A percentile compares a stretch with the other conserved stretches of the same genome.
phyloP scores from a whole-genome alignment of 164 flowering plant species.

The Magnolia kwangsiensis region DNA sequence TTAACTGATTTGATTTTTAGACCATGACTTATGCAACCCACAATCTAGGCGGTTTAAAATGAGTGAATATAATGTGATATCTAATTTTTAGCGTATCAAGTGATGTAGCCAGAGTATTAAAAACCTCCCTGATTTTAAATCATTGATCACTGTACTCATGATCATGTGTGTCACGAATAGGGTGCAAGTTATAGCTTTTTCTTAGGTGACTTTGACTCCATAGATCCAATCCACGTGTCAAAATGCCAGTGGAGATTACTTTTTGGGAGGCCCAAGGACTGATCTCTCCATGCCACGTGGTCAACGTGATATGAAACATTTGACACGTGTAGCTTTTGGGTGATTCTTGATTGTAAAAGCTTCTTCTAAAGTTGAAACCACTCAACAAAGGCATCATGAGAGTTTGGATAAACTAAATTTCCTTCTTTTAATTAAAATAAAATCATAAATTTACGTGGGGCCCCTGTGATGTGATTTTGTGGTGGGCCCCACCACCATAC shows the following conservation, averaged over 20 bases:
- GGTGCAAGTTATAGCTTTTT: background rate
- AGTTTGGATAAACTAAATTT: background rate
- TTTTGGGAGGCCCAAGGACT: background rate
- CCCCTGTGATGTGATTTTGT: background rate
- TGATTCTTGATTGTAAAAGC: background rate
- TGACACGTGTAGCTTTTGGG: background rate
- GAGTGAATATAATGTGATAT: no score
- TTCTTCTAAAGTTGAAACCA: background rate
- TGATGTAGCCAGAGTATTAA: no score
- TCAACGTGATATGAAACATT: background rate
- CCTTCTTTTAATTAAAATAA: background rate
- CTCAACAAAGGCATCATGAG: background rate
- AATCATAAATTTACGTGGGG: background rate
- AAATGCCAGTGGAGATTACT: background rate
- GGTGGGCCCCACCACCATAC: background rate
- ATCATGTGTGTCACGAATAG: no score
- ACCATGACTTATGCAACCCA: no score
- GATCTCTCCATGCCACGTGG: background rate
- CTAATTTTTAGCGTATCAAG: no score
- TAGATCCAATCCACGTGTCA: background rate
- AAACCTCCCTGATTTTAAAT: no score
- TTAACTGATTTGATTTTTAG: no score
- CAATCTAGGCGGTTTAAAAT: no score
- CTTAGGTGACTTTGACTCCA: background rate
- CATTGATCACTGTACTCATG: no score